Evolutionary conservation across 2,329 filamentous ascomycete genomes (phyloP).

Genomic region (Phyllosticta citribraziliensis): DNA sequence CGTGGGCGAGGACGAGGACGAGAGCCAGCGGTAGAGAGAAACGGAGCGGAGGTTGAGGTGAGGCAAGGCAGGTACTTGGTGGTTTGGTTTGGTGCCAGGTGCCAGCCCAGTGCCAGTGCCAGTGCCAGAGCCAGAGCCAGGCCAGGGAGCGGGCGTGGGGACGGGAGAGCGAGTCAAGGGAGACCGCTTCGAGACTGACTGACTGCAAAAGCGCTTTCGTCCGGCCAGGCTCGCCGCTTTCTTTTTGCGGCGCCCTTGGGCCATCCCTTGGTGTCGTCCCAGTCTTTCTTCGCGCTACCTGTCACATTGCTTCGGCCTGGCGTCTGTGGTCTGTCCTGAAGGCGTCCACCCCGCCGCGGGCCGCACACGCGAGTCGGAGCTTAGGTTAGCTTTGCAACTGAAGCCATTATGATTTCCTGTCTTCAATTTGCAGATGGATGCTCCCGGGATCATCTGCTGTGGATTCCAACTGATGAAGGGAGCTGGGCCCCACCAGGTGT

Average conservation of each 20-base stretch:
- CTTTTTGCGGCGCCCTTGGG: neutral
- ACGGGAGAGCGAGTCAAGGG: constrained; percentile 6
- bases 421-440: neutral
- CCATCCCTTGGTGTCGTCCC: neutral
- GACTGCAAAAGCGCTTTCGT: neutral
- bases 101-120: neutral
- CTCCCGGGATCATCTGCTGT: too few relatives aligned
- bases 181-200: neutral
- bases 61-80: neutral
- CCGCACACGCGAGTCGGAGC: neutral
- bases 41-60: neutral
- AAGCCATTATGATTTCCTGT: neutral
- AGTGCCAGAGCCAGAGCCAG: too few relatives aligned
- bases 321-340: neutral
- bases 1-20: too few relatives aligned
- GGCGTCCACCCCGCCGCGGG: neutral
- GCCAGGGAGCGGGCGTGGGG: neutral
- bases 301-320: neutral
- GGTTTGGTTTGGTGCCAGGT: neutral
- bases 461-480: too few relatives aligned
- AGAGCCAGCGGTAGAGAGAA: neutral
- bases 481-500: too few relatives aligned
- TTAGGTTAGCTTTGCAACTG: neutral
- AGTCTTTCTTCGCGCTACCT: neutral
- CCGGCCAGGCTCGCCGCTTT: neutral